Evolutionary conservation across 1,139 yeast genomes (phyloP), one percentile per base, ranked within the genome.

Genomic region (Hansenula sp.): DNA sequence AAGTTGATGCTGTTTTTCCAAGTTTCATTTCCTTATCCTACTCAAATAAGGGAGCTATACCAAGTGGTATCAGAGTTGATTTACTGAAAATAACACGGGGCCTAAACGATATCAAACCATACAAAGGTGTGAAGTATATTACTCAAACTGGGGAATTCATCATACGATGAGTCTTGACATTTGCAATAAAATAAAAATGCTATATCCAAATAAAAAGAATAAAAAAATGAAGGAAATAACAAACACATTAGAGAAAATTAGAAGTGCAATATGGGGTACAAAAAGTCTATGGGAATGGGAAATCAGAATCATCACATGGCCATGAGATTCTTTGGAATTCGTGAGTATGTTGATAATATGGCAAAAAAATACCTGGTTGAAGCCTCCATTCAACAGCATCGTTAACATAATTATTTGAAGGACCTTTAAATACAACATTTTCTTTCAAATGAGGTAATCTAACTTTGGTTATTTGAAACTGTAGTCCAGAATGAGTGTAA

Each of bases 51-150:
- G 97, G 96, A 0, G 68, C 75, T 12, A 71, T 87, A 2, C 85
- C 95, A 1, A 83, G 95, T 58, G 92, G 95, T 0, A 64, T 83
- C 34, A 77, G 76, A 47, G 87, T 90, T 1, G 82, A 77, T 19
- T 71, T 81, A 21, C 64, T 90, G 42, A 76, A 80, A 52, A 75
- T 90, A 11, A 56, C 70, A 16, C 70, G 73, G 47, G 90, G 92
- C 0, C 52, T 77, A 50, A 76, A 77, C 14, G 81, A 77, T 4
- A 81, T 79, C 17, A 83, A 81, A 54, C 95, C 96, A 0, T 92
- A 81, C 68, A 92, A 90, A 59, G 97, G 98, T 2, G 97, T 90
- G 22, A 85, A 90, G 56, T 90, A 90, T 57, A 65, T 76, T 12
- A 80, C 96, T 6, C 65, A 65, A 40, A 71, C 86, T 0, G 88